These are phyloP conservation scores for Oemleria cerasiformis DNA, from an alignment of 306 rosid genomes.

Conservation along the genomic window DNA sequence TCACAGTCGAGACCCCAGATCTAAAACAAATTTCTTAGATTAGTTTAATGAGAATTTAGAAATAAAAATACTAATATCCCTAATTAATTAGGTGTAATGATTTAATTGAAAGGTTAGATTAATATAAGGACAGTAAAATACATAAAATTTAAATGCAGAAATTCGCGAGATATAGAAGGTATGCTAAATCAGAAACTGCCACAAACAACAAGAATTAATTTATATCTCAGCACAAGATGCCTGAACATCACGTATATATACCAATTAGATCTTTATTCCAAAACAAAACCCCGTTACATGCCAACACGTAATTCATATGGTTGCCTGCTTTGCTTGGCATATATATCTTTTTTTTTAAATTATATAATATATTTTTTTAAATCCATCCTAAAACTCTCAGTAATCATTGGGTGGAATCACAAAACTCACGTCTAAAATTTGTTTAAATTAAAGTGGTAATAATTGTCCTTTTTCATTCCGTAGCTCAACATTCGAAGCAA, in stretches of 20 bases:
- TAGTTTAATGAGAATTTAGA: too few relatives aligned
- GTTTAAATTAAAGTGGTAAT: background rate
- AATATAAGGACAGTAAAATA: too few relatives aligned
- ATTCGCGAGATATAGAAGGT: too few relatives aligned
- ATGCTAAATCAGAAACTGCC: too few relatives aligned
- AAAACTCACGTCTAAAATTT: background rate
- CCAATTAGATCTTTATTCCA: background rate
- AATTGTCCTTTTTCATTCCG: slow-evolving; percentile 17
- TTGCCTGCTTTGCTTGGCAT: background rate
- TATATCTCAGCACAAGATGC: background rate
- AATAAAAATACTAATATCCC: too few relatives aligned
- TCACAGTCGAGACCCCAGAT: too few relatives aligned
- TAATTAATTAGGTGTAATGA: too few relatives aligned
- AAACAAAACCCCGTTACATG: slow-evolving; percentile 9
- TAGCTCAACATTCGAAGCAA: slow-evolving; percentile 48
- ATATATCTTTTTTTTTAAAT: too few relatives aligned
- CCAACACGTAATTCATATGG: slow-evolving; percentile 22
- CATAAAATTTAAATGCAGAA: too few relatives aligned
- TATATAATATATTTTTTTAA: background rate
- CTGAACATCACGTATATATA: slow-evolving; percentile 6
- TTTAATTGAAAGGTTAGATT: too few relatives aligned
- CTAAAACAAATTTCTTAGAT: too few relatives aligned
- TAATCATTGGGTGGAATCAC: slow-evolving; percentile 34
- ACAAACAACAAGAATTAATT: too few relatives aligned
- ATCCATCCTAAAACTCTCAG: slow-evolving; percentile 5